Conservation (phyloP, 495 filamentous ascomycete species). For the Annulohypoxylon stygium region DNA sequence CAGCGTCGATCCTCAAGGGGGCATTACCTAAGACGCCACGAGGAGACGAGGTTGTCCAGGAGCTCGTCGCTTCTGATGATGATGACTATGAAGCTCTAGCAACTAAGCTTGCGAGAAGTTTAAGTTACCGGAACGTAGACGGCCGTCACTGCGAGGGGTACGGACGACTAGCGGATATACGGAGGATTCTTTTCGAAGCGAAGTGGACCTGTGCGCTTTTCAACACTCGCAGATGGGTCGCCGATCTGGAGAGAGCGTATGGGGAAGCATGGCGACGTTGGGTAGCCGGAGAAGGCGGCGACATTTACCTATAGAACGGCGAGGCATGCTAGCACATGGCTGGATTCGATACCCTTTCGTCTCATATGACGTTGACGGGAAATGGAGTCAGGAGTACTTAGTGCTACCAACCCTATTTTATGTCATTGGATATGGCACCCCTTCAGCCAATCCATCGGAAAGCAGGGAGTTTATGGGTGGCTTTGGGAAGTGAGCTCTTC, state of each 20-base stretch:
- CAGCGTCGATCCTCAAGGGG: slow-evolving; percentile 90
- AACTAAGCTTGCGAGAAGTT: slow-evolving; percentile 74
- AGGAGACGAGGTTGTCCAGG: slow-evolving; percentile 75
- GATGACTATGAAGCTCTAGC: slow-evolving; percentile 85
- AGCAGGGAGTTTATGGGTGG: slow-evolving; percentile 35
- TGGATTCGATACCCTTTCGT: slow-evolving; percentile 14
- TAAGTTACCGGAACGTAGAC: slow-evolving; percentile 69
- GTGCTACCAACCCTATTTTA: slow-evolving; percentile 3
- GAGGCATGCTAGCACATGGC: slow-evolving; percentile 7
- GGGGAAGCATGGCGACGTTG: slow-evolving; percentile 88
- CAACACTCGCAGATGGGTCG: slow-evolving; percentile 92
- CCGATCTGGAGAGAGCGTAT: slow-evolving; percentile 90
- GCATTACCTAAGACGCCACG: slow-evolving; percentile 79
- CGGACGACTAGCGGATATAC: slow-evolving; percentile 79
- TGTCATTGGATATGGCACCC: slow-evolving; percentile 15
- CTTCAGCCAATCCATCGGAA: slow-evolving; percentile 10
- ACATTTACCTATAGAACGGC: slow-evolving; percentile 75
- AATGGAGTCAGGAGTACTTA: slow-evolving; percentile 22
- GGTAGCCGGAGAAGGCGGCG: slow-evolving; percentile 88
- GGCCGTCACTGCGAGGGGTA: slow-evolving; percentile 66
- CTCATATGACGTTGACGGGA: slow-evolving; percentile 3
- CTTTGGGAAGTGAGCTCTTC: slow-evolving; percentile 3
- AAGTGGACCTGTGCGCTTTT: slow-evolving; percentile 89
- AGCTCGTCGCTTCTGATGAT: slow-evolving; percentile 84
- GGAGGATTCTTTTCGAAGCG: slow-evolving; percentile 82